phyloP scores from a whole-genome alignment of 495 filamentous ascomycete genomes.

The Daldinia vernicosa region DNA sequence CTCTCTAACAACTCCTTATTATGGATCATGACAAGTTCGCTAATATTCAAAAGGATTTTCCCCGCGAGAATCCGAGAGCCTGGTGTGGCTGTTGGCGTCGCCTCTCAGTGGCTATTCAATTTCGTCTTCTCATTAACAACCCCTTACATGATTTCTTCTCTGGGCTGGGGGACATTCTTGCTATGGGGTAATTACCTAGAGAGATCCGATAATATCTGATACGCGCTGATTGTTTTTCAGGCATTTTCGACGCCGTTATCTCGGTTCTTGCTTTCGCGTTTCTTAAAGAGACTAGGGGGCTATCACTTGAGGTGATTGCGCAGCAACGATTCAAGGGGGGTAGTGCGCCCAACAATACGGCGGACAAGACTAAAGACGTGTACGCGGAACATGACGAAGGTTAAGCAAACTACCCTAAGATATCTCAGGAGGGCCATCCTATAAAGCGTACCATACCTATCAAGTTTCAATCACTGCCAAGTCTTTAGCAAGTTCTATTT shows the following conservation, averaged over 20 bases:
- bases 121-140: slow-evolving; percentile 61
- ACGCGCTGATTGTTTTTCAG: slow-evolving; percentile 11
- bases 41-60: slow-evolving; percentile 59
- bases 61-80: slow-evolving; percentile 58
- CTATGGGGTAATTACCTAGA: slow-evolving; percentile 47
- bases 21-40: slow-evolving; percentile 47
- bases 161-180: slow-evolving; percentile 62
- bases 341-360: neutral
- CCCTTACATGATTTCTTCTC: slow-evolving; percentile 59
- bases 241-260: slow-evolving; percentile 40
- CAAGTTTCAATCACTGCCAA: neutral
- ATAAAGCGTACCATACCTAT: neutral
- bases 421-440: neutral
- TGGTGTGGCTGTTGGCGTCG: slow-evolving; percentile 53
- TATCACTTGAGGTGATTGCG: slow-evolving; percentile 43
- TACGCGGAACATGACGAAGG: slow-evolving; percentile 23
- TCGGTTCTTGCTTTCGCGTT: slow-evolving; percentile 35
- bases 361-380: slow-evolving; percentile 6
- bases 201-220: neutral
- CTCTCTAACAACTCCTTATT: neutral
- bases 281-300: slow-evolving; percentile 42
- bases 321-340: slow-evolving; percentile 30
- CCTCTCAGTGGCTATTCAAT: slow-evolving; percentile 62
- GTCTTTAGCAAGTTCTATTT: neutral
- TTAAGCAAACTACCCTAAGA: neutral